Conservation (phyloP, 306 rosid species). For the Fagus crenata region DNA sequence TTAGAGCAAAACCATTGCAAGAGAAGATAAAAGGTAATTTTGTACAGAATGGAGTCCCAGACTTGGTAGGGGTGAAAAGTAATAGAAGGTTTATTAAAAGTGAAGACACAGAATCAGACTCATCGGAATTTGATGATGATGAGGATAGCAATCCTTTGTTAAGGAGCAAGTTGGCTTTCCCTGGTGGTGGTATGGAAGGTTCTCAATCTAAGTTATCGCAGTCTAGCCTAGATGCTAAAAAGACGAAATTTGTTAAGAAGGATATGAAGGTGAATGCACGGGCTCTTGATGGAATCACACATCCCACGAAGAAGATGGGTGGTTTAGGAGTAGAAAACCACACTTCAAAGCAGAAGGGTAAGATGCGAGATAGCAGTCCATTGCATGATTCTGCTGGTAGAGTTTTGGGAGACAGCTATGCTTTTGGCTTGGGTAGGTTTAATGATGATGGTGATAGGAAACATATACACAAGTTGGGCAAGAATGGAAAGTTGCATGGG, state of each 20-base stretch:
- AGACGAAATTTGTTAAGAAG: slow-evolving; percentile 52
- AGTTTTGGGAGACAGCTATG: slow-evolving; percentile 51
- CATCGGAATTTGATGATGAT: slow-evolving; percentile 83
- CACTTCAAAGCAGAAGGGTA: slow-evolving; percentile 69
- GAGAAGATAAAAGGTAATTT: slow-evolving; percentile 55
- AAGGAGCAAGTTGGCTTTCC: slow-evolving; percentile 73
- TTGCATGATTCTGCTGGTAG: slow-evolving; percentile 44
- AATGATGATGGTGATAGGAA: slow-evolving; percentile 53
- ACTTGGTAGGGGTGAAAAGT: slow-evolving; percentile 41
- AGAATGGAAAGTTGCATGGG: slow-evolving; percentile 53
- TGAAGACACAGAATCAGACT: slow-evolving; percentile 94
- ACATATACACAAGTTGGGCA: slow-evolving; percentile 41
- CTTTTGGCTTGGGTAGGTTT: slow-evolving; percentile 44
- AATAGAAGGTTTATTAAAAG: slow-evolving; percentile 44
- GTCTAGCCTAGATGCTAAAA: slow-evolving; percentile 60
- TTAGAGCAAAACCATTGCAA: slow-evolving; percentile 58
- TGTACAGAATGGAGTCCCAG: slow-evolving; percentile 61
- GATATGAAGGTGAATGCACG: slow-evolving; percentile 43
- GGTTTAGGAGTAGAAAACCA: slow-evolving; percentile 48
- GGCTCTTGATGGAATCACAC: slow-evolving; percentile 38
- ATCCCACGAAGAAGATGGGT: slow-evolving; percentile 46
- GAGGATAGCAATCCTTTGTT: slow-evolving; percentile 72
- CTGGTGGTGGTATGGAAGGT: slow-evolving; percentile 54
- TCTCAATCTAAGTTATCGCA: slow-evolving; percentile 50
- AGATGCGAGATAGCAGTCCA: slow-evolving; percentile 48